Conservation (phyloP, 2,329 filamentous ascomycete genomes). For the Beauveria caledonica region DNA sequence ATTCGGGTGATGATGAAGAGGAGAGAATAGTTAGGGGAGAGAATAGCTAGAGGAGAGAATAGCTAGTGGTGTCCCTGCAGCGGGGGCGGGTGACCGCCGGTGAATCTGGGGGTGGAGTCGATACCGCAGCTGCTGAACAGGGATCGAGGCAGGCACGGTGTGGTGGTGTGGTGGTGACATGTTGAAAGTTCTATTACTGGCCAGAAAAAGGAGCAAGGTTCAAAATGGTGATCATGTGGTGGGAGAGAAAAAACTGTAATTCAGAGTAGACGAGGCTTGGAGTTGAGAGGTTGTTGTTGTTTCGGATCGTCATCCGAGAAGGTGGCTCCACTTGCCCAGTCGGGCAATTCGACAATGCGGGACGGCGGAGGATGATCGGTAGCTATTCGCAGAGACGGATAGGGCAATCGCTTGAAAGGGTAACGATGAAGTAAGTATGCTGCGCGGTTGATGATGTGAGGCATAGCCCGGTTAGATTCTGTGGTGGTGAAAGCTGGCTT, state of each 20-base stretch:
- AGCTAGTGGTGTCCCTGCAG: too few relatives aligned
- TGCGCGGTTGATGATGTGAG: neutral
- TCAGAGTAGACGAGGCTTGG: neutral
- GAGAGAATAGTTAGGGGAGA: too few relatives aligned
- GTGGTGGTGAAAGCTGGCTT: neutral
- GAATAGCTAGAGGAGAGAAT: too few relatives aligned
- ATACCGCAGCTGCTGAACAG: slow-evolving; percentile 27
- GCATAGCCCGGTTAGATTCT: neutral
- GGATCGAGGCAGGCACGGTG: slow-evolving; percentile 24
- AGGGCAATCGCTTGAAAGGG: too few relatives aligned
- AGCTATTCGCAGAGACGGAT: neutral
- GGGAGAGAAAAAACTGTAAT: neutral
- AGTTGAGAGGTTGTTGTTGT: neutral
- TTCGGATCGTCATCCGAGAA: neutral
- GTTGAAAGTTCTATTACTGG: neutral
- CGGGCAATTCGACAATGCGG: neutral
- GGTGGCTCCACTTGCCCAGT: neutral
- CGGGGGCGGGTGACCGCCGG: slow-evolving; percentile 20
- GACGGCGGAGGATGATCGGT: neutral
- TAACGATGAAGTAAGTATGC: too few relatives aligned
- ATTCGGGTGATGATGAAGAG: too few relatives aligned
- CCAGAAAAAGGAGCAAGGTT: neutral
- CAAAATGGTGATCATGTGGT: neutral
- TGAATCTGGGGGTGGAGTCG: slow-evolving; percentile 30
- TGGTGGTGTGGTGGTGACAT: slow-evolving; percentile 17